phyloP scores from a whole-genome alignment of 2,329 filamentous ascomycete genomes.

The Aspergillus piperis region DNA sequence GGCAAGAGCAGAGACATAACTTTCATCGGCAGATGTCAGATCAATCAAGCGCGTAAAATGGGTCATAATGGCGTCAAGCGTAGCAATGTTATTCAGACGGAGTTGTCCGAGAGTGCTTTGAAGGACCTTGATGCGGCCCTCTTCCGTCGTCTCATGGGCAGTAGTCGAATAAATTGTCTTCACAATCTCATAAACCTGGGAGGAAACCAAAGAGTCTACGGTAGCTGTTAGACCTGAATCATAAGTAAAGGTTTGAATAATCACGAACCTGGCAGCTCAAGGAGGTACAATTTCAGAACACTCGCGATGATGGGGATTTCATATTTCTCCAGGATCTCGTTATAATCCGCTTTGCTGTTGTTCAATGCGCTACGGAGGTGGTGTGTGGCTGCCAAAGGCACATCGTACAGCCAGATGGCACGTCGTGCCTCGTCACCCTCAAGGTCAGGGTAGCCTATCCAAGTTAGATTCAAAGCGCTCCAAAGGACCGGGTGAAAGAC shows the following conservation, averaged over 20 bases:
- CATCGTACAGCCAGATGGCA: conserved; percentile 91
- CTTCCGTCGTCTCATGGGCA: conserved; percentile 72
- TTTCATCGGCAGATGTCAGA: conserved; percentile 90
- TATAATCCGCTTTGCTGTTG: conserved; percentile 76
- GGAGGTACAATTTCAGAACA: conserved; percentile 87
- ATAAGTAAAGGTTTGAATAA: conserved; percentile 17
- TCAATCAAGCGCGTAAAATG: conserved; percentile 97
- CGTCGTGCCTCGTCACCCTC: conserved; percentile 93
- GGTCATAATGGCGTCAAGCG: conserved; percentile 96
- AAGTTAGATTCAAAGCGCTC: conserved; percentile 6
- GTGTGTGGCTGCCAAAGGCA: conserved; percentile 81
- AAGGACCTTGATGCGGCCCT: conserved; percentile 81
- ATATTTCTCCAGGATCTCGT: conserved; percentile 78
- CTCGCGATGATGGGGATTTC: conserved; percentile 94
- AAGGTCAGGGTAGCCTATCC: conserved; percentile 80
- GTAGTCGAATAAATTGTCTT: conserved; percentile 93
- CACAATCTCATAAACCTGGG: conserved; percentile 97
- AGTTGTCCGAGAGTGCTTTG: conserved; percentile 95
- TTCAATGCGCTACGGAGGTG: conserved; percentile 81
- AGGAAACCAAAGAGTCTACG: conserved; percentile 93
- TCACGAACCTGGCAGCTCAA: conserved; percentile 86
- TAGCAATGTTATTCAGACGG: conserved; percentile 94
- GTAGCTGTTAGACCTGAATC: neutral
- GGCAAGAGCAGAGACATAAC: conserved; percentile 75
- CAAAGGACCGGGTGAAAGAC: neutral